Evolutionary conservation across 2,329 filamentous ascomycete genomes (phyloP), one percentile per base, ranked within the genome.

Genomic region (Pyrenophora teres): DNA sequence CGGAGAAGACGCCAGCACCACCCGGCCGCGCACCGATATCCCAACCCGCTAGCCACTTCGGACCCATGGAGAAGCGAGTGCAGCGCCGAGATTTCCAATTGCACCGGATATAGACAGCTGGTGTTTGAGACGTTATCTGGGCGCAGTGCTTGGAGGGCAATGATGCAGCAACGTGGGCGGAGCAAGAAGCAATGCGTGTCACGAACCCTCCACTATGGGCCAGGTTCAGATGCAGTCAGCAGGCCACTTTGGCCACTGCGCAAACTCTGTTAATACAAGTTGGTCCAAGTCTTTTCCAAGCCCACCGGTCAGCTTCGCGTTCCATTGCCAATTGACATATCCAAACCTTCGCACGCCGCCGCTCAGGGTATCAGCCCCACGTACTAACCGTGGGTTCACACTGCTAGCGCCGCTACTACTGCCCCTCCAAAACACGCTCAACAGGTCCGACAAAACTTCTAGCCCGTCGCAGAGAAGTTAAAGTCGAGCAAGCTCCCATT

Each of bases 71-170:
- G 25, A 40, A 50, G 54, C 46, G 37, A 50, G 49, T 53, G 55
- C 40, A 46, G 54, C 54, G 51, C 57, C 32, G 58, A 59, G 62
- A 63, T 65, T 69, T 65, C 52, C 56, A 65, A 63, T 59, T 37
- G 52, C 38, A 54, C 43, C 63, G 60, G 27, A 30, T 40, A 52
- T 54, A 57, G 54, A 56, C 53, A 60, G 53, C 41, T 16, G 40
- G 49, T 43, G 52, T 51, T 48, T 52, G 57, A 45, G 58, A 59
- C 56, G 65, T 67, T 68, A 67, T 67, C 66, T 56, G 60, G 49
- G 64, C 55, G 57, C 55, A 45, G 57, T 63, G 62, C 45, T 54
- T 52, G 46, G 25, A 59, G 49, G 38, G 52, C 57, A 52, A 56
- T 59, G 62, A 55, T 51, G 58, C 51, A 39, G 46, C 51, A 58